phyloP scores from a whole-genome alignment of 2,329 filamentous ascomycete genomes.

The Alternaria conjuncta region DNA sequence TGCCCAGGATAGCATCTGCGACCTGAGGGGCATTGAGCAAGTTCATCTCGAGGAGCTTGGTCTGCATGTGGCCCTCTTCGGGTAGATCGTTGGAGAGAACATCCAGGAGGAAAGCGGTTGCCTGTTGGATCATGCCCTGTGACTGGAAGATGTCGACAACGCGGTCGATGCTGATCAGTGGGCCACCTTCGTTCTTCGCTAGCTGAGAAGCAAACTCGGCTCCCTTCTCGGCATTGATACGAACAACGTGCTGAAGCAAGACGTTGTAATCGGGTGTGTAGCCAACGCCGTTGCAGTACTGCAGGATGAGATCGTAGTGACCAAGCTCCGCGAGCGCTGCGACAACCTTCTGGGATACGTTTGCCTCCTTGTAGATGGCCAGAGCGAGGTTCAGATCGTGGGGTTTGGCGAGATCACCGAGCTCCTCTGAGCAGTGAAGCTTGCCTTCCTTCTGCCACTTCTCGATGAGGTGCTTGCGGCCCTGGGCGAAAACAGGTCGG shows the following conservation, averaged over 20 bases:
- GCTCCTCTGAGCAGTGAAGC: slow-evolving; percentile 92
- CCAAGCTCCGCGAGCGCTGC: slow-evolving; percentile 94
- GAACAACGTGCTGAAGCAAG: slow-evolving; percentile 81
- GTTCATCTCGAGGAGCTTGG: slow-evolving; percentile 97
- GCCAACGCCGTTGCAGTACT: slow-evolving; percentile 82
- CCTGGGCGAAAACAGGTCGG: slow-evolving; percentile 88
- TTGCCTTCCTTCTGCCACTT: slow-evolving; percentile 99
- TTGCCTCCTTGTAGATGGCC: slow-evolving; percentile 87
- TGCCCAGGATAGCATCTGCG: slow-evolving; percentile 94
- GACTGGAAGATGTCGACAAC: slow-evolving; percentile 98
- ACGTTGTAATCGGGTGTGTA: slow-evolving; percentile 97
- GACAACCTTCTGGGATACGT: slow-evolving; percentile 91
- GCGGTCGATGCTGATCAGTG: slow-evolving; percentile 89
- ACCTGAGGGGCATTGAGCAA: slow-evolving; percentile 95
- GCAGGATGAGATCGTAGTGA: slow-evolving; percentile 95
- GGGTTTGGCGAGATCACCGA: slow-evolving; percentile 90
- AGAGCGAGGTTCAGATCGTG: slow-evolving; percentile 90
- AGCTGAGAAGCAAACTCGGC: slow-evolving; percentile 93
- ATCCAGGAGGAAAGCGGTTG: slow-evolving; percentile 96
- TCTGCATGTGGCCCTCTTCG: slow-evolving; percentile 92
- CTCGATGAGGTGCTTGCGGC: slow-evolving; percentile 92
- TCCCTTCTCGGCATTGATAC: slow-evolving; percentile 90
- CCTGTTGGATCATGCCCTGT: slow-evolving; percentile 96
- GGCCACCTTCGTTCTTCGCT: slow-evolving; percentile 85
- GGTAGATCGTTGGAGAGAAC: slow-evolving; percentile 93